Base-by-base conservation (phyloP, 257 asterid species). In the Eustoma russellianum region DNA sequence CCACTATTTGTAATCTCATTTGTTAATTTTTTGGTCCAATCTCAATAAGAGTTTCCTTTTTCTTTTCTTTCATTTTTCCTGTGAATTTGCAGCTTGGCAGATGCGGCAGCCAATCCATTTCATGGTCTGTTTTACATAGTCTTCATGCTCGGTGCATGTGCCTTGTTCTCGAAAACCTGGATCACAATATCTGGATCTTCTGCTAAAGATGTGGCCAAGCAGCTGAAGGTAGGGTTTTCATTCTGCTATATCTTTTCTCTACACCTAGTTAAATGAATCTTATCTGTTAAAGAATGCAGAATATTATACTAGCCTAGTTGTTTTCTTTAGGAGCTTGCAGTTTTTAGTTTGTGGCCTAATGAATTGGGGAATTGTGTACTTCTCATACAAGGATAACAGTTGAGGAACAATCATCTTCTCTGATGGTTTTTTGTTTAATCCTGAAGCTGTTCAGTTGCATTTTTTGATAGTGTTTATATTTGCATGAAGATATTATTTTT, bases 151-250 rank as follows among this genome's bases (percentile, higher is more conserved):
- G 62, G 88, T 28, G 86, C 93, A 0, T 80, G 93, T 52, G 88
- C 93, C 46, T 69, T 83, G 45, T 78, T 83, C 75, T 80, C 93
- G 45, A 80, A 83, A 64, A 75, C 86, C 5, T 80, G 93, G 89
- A 80, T 83, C 64, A 86, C 75, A 71, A 88, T 83, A 24, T 83
- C 93, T 46, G 89, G 93, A 56, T 83, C 86, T 41, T 83, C 93
- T 9, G 86, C 89, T 54, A 80, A 63, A 62, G 89, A 80, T 67
- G 88, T 83, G 10, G 83, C 93, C 64, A 80, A 80, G 66, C 88
- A 83, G 69, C 86, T 83, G 33, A 80, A 80, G 87, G 92, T 70
- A 67, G 61, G 55, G 17, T 13, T 47, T 24, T 41, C 41, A 6
- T 9, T 33, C 54, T 17, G 54, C 54, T 17, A 34, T n/a, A n/a